phyloP scores from a whole-genome alignment of 1,284 basidiomycete genomes.

The Ganoderma meredithae region DNA sequence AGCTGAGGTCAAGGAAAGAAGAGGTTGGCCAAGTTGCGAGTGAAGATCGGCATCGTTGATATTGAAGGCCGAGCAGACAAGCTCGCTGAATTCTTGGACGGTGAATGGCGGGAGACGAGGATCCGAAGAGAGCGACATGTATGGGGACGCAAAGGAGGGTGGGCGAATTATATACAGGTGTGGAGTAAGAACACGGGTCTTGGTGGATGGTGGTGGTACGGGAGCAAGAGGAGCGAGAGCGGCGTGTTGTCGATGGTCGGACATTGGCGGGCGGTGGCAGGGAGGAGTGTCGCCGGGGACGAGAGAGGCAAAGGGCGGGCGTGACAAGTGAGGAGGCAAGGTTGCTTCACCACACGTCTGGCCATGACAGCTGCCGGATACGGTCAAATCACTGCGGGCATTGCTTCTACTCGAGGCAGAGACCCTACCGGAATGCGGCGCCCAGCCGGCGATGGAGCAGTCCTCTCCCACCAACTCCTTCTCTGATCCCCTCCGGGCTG shows the following conservation, averaged over 20 bases:
- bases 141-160: conserved; percentile 25
- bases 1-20: conserved; percentile 29
- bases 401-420: conserved; percentile 13
- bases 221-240: conserved; percentile 24
- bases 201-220: conserved; percentile 32
- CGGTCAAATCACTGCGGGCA: conserved; percentile 20
- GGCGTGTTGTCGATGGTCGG: conserved; percentile 7
- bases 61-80: conserved; percentile 36
- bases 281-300: conserved; percentile 21
- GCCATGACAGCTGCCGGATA: conserved; percentile 29
- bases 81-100: conserved; percentile 37
- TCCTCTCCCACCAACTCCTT: conserved; percentile 18
- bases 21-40: conserved; percentile 19
- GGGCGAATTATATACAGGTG: conserved; percentile 24
- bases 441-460: background rate
- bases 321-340: conserved; percentile 18
- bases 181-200: conserved; percentile 10
- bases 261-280: conserved; percentile 10
- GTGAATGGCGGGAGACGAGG: conserved; percentile 32
- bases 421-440: conserved; percentile 13
- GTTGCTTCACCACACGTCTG: conserved; percentile 27
- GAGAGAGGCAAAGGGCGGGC: conserved; percentile 3
- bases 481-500: conserved; percentile 20
- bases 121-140: conserved; percentile 28
- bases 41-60: conserved; percentile 22